Base-by-base conservation (phyloP, 2,329 filamentous ascomycete genomes). In the Calonectria hongkongensis region DNA sequence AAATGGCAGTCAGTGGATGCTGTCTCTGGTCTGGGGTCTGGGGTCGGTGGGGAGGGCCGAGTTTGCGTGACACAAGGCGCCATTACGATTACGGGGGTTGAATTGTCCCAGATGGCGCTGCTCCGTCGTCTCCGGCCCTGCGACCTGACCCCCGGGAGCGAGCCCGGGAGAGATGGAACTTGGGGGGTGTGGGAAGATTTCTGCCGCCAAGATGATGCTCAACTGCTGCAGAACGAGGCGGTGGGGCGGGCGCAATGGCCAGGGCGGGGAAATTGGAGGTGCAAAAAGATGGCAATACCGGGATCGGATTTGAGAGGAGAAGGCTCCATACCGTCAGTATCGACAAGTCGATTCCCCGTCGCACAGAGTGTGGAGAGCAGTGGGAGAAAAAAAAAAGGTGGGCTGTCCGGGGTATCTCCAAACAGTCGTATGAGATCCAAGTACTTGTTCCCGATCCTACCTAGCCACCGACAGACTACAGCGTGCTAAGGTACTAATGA, bases 211-310 rank as follows among this genome's bases (percentile, higher is more conserved):
- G 58, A 18, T 45, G 62, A 66, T 30, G 48, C 68, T 66, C 48
- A 58, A 67, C 65, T 71, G 54, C 64, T 72, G 64, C 65, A 58
- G 62, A 69, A 75, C 72, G 70, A 73, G 73, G 50, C 64, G 64
- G 76, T 79, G 78, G 78, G 78, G 78, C 76, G 75, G 76, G 78
- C 78, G 78, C 75, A 79, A 79, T 76, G 78, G 75, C 78, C 78
- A 79, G 76, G 78, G 78, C 76, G 78, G 78, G 78, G 78, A 79
- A 79, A 79, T 79, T 79, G 78, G 78, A 79, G 78, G 78, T 75
- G 74, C 10, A 71, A 75, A 72, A 72, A 72, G 72, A 70, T 60
- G 50, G 58, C 33, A 45, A 45, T 51, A 36, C 58, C n/a, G 58
- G 39, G 56, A 64, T 60, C 36, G 45, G 33, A 28, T 39, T 21